Evolutionary conservation across 768 basidiomycete species (phyloP), one percentile per base, ranked within the genome.

Genomic region (Kondoa malvinella): DNA sequence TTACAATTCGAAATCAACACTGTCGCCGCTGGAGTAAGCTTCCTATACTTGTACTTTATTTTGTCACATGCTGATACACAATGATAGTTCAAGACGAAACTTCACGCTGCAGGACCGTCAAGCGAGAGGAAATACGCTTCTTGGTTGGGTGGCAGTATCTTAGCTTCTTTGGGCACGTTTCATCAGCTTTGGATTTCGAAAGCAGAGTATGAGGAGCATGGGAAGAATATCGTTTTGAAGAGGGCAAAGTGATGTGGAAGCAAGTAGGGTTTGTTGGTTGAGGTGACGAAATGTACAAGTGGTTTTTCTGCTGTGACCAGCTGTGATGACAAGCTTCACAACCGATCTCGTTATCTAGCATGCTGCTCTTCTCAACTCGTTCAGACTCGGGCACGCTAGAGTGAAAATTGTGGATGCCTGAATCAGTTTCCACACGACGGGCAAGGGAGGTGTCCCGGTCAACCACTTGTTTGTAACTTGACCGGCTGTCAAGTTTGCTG

Each of bases 111-210:
- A 1, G 91, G 92, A 14, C 91, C 91, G 74, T 84, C 88, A 0
- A 82, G 86, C 63, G 95, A 97, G 76, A 83, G 94, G 59, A 83
- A 87, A 67, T 95, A 90, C 76, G 87, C 91, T 16, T 86, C 87
- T 25, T 99, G 95, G 95, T 79, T 99, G 4, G 95, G 95, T 14
- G 95, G 94, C 31, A 91, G 88, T 71, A 94, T 97, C 73, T 80
- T 97, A 60, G 92, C 88, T 0, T 91, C 88, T 74, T 78, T 97
- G 74, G 95, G 95, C 27, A 96, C 92, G 17, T 99, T 97, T 82
- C 95, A 99, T 76, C 71, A 94, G 73, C 80, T 92, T 63, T 92
- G 91, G 91, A 91, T 94, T 74, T 90, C 89, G 77, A 84, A 81
- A 74, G 90, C 92, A 76, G 91, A 94, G 74, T 92, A 89, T 86